Percentiles rank a stretch among this genome's conserved stretches.
Evolutionary conservation across 805 yeast genomes (phyloP).

Genomic region (Monosporozyma siamensis): DNA sequence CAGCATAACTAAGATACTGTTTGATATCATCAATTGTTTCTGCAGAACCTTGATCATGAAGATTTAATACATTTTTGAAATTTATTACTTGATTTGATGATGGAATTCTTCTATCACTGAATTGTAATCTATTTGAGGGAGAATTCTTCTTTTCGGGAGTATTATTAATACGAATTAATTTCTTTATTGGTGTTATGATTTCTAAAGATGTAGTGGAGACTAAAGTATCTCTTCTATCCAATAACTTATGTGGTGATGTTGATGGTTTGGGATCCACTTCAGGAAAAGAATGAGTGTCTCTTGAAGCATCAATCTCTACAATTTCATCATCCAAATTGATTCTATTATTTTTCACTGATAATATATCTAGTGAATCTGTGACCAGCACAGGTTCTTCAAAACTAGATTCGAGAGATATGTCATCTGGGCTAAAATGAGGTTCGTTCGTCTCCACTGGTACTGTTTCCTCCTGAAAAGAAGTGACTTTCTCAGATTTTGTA

Average conservation of each 20-base stretch:
- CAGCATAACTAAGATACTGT: constrained; percentile 22
- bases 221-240: neutral
- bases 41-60: constrained; percentile 3
- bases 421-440: neutral
- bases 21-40: constrained; percentile 20
- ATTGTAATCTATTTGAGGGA: neutral
- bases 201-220: constrained; percentile 12
- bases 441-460: neutral
- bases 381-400: constrained; percentile 6
- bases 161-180: constrained; percentile 15
- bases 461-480: neutral
- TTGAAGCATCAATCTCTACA: neutral
- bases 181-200: constrained; percentile 21
- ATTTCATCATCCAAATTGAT: neutral
- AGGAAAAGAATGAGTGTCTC: neutral
- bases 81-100: constrained; percentile 6
- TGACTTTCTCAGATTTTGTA: no score
- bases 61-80: constrained; percentile 2
- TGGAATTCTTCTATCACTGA: neutral
- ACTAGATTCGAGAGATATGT: neutral
- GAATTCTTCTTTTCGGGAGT: constrained; percentile 13
- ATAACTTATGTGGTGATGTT: neutral
- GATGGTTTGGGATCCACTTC: neutral
- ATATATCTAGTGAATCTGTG: constrained; percentile 5
- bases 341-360: neutral